Base-by-base conservation (phyloP, 1,139 yeast genomes). In the Debaryomyces fabryi region DNA sequence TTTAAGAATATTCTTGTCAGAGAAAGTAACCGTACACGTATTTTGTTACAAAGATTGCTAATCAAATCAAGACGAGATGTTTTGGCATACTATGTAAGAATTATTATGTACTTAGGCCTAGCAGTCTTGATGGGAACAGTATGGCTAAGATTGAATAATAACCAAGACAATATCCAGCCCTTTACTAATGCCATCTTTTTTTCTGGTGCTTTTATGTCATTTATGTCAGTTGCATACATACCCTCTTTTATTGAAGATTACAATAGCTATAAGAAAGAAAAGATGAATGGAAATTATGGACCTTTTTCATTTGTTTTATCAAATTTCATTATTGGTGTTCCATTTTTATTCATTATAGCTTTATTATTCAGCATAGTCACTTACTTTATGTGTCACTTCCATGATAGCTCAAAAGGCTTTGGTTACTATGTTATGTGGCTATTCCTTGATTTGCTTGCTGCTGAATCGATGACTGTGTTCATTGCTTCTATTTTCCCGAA, bases 111-210 rank as follows among this genome's bases (percentile, higher is more conserved):
- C 49, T 50, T 72, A 13, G 74, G 74, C 8, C 58, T 72, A 42
- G 75, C 76, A 3, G 55, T 72, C 15, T 48, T 72, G 53, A 71
- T 72, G 77, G 77, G 76, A 9, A 72, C 77, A 0, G 74, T 70
- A 12, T 72, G 76, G 75, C 58, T 72, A 32, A 62, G 76, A 40
- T 57, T 72, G 8, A 56, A 60, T 8, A 49, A 57, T 34, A 49
- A 50, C 9, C 75, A 72, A 50, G 56, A 58, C 12, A 60, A 64
- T 47, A 70, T 72, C 44, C 74, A 71, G 52, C 69, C 71, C 8
- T 70, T 65, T 49, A 68, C 63, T 47, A 71, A 68, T 56, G 77
- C 77, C 15, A 67, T 72, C 23, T 72, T 72, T 59, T 72, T 71
- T 39, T 68, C 72, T 3, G 75, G 74, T 10, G 76, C 76, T 1